These are phyloP conservation scores for Bryopsis sp. DNA, from an alignment of 139 green algal genomes.

Conservation along the genomic window DNA sequence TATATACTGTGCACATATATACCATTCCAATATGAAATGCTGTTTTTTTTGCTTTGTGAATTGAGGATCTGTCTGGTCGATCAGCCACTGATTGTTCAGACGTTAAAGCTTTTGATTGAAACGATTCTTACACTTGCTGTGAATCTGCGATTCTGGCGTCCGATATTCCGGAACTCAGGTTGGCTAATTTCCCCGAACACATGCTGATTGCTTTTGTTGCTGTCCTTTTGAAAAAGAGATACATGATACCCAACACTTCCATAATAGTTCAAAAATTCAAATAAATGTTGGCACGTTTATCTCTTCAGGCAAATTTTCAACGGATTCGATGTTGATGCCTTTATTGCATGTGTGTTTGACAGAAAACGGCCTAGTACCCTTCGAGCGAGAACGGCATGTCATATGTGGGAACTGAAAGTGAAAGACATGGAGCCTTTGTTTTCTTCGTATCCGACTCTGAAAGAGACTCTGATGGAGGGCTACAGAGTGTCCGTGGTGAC, in stretches of 20 bases:
- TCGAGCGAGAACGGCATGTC: constrained; percentile 3
- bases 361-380: constrained; percentile 6
- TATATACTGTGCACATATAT: too few species aligned
- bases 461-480: constrained; percentile 6
- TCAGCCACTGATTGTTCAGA: constrained; percentile 16
- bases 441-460: not conserved
- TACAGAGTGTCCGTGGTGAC: not conserved
- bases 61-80: too few species aligned
- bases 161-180: constrained; percentile 12
- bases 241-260: too few species aligned
- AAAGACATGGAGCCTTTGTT: constrained; percentile 9
- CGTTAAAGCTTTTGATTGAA: constrained; percentile 57
- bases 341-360: too few species aligned
- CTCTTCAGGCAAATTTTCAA: too few species aligned
- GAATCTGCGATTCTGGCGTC: constrained; percentile 13
- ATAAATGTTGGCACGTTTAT: too few species aligned
- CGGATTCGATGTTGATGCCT: too few species aligned
- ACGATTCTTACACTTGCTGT: constrained; percentile 57
- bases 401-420: constrained; percentile 9
- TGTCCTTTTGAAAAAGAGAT: too few species aligned
- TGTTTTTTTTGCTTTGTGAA: too few species aligned
- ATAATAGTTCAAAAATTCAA: too few species aligned
- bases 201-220: not conserved
- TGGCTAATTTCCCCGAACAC: not conserved
- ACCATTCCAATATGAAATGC: too few species aligned